A percentile compares a stretch with the other conserved stretches of the same genome.
phyloP scores from a whole-genome alignment of 352 stramenopile species.

The Plasmopara muralis region DNA sequence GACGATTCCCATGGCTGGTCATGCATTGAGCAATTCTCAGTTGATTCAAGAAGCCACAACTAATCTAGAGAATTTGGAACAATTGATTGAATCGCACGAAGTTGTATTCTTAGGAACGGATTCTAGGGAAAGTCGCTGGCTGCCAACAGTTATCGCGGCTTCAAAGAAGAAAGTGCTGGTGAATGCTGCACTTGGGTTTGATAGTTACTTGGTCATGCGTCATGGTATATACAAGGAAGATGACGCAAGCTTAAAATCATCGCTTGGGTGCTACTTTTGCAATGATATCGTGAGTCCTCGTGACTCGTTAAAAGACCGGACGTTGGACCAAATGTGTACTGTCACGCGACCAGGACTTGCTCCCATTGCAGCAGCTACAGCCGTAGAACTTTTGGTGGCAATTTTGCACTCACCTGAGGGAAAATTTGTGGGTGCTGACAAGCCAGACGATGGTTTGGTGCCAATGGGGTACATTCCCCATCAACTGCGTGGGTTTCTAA shows the following conservation, averaged over 20 bases:
- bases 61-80: slow-evolving; percentile 75
- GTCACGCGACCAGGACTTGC: slow-evolving; percentile 96
- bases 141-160: slow-evolving; percentile 94
- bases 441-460: slow-evolving; percentile 34
- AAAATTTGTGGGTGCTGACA: slow-evolving; percentile 62
- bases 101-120: slow-evolving; percentile 97
- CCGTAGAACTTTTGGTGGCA: slow-evolving; percentile 94
- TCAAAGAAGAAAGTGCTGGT: slow-evolving; percentile 88
- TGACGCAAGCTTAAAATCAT: slow-evolving; percentile 3
- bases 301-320: slow-evolving; percentile 95
- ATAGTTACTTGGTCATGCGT: slow-evolving; percentile 98
- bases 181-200: slow-evolving; percentile 87
- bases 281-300: slow-evolving; percentile 97
- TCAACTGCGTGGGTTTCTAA: slow-evolving; percentile 94
- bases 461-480: slow-evolving; percentile 89
- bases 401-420: slow-evolving; percentile 90
- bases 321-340: slow-evolving; percentile 99
- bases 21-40: slow-evolving; percentile 68
- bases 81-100: slow-evolving; percentile 91
- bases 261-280: slow-evolving; percentile 98
- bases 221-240: slow-evolving; percentile 71
- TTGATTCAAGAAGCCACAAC: slow-evolving; percentile 57
- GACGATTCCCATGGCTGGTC: slow-evolving; percentile 98
- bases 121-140: slow-evolving; percentile 96
- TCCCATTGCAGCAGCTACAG: slow-evolving; percentile 88